Evolutionary conservation across 768 basidiomycete genomes (phyloP).

Genomic region (Mycena maculata): DNA sequence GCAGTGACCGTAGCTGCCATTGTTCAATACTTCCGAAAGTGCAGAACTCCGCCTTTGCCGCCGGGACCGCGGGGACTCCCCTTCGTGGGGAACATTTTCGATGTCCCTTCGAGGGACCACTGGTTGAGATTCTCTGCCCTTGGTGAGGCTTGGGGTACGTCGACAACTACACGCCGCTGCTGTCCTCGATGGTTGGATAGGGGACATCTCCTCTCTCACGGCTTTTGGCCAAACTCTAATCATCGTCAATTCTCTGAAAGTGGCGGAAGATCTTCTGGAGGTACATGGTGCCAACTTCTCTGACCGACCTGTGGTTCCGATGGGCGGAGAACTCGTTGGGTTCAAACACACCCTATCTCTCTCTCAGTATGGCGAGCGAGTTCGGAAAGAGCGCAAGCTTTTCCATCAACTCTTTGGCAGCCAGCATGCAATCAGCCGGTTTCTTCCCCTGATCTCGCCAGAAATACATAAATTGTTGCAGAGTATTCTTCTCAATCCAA

Average conservation of each 20-base stretch:
- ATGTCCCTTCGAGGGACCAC: conserved; percentile 39
- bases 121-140: conserved; percentile 48
- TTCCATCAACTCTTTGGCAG: conserved; percentile 31
- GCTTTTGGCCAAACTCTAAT: conserved; percentile 13
- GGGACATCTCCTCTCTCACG: conserved; percentile 3
- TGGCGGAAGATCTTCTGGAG: conserved; percentile 16
- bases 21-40: background rate
- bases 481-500: background rate
- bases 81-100: conserved; percentile 49
- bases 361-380: conserved; percentile 24
- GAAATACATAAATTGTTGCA: conserved; percentile 7
- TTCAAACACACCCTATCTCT: conserved; percentile 29
- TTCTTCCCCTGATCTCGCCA: background rate
- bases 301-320: conserved; percentile 59
- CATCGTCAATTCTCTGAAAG: conserved; percentile 10
- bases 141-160: conserved; percentile 48
- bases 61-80: conserved; percentile 54
- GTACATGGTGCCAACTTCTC: conserved; percentile 62
- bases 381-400: conserved; percentile 28
- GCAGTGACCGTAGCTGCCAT: background rate
- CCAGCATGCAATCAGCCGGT: conserved; percentile 1
- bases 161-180: too few relatives aligned
- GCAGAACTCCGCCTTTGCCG: conserved; percentile 34
- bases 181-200: background rate
- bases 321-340: conserved; percentile 50